Evolutionary conservation across 2,329 filamentous ascomycete species (phyloP).

Genomic region (Sclerotinia nivalis): DNA sequence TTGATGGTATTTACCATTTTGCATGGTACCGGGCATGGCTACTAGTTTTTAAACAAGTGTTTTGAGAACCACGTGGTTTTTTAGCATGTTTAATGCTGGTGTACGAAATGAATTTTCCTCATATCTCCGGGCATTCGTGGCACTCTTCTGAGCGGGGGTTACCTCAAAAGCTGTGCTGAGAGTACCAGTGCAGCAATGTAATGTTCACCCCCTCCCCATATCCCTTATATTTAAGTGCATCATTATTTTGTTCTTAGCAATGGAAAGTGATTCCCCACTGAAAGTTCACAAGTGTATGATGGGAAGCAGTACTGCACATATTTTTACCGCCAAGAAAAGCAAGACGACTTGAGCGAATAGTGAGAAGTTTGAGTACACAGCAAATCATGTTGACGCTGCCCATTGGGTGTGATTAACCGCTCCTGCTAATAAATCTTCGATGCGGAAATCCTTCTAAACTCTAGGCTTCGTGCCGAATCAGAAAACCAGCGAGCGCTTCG

Average conservation of each 20-base stretch:
- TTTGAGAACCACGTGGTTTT: neutral
- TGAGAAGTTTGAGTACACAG: neutral
- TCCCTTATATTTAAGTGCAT: too few species aligned
- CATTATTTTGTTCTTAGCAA: too few species aligned
- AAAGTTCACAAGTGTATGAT: neutral
- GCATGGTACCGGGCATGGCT: neutral
- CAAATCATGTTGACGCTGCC: too few species aligned
- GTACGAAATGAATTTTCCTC: neutral
- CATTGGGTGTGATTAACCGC: neutral
- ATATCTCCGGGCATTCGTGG: neutral
- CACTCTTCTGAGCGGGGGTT: neutral
- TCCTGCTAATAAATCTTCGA: neutral
- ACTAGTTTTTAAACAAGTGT: neutral
- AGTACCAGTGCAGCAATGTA: neutral
- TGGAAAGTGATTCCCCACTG: neutral
- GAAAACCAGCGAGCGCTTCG: neutral
- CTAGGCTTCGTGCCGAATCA: neutral
- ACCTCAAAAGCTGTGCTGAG: neutral
- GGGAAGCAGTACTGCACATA: neutral
- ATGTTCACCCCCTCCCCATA: neutral
- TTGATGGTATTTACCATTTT: neutral
- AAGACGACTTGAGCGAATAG: neutral
- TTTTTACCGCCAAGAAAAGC: neutral
- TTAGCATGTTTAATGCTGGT: neutral
- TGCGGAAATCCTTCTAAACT: neutral